Evolutionary conservation across 371 early-diverging fungal species (phyloP).

Genomic region (Mortierella sp.): DNA sequence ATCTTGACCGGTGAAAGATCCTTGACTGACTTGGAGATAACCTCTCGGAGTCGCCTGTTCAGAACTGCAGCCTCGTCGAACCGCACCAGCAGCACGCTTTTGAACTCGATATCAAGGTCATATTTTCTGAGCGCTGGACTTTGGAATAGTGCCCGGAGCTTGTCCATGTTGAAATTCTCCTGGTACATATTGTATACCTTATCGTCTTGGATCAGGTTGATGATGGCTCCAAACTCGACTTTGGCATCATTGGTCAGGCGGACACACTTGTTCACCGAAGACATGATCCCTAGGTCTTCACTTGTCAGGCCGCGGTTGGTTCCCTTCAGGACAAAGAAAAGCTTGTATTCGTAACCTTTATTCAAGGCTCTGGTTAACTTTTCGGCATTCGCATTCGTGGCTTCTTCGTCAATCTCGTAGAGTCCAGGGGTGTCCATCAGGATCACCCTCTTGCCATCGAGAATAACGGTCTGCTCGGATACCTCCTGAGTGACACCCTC

Average conservation of each 20-base stretch:
- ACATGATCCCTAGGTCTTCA: constrained; percentile 15
- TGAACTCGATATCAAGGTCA: no score
- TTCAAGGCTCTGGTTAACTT: constrained; percentile 8
- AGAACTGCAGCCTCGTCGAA: not conserved
- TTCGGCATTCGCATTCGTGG: constrained; percentile 1
- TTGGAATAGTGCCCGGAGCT: no score
- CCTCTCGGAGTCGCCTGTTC: not conserved
- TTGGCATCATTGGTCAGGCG: not conserved
- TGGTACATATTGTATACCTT: not conserved
- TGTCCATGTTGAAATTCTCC: not conserved
- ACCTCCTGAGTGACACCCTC: constrained; percentile 10
- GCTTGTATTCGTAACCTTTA: constrained; percentile 12
- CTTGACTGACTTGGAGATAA: not conserved
- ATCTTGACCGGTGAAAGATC: no score
- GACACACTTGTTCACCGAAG: constrained; percentile 17
- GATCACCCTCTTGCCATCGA: not conserved
- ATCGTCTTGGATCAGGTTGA: not conserved
- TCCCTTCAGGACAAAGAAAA: constrained; percentile 22
- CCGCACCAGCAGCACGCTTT: no score
- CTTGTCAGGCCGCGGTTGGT: constrained; percentile 5
- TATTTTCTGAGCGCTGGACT: no score
- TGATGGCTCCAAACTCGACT: no score
- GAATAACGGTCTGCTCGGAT: not conserved
- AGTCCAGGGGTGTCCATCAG: constrained; percentile 25
- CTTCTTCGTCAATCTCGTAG: constrained; percentile 9